phyloP scores from a whole-genome alignment of 257 asterid species.

The Handroanthus guayacan region DNA sequence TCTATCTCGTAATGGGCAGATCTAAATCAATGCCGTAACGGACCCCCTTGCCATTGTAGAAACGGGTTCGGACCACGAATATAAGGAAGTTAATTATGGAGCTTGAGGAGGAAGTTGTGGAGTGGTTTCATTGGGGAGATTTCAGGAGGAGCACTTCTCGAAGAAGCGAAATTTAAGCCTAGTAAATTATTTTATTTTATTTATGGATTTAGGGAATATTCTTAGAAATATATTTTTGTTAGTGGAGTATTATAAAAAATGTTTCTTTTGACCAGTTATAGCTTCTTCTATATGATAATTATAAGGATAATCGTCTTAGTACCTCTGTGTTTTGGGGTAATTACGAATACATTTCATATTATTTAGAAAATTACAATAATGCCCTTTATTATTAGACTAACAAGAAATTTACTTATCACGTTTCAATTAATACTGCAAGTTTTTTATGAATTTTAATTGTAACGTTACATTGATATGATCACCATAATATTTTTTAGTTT shows the following conservation, averaged over 20 bases:
- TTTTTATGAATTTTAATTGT: no score
- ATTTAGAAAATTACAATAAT: no score
- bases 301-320: no score
- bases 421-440: no score
- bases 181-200: background rate
- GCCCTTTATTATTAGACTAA: no score
- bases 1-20: slow-evolving; percentile 20
- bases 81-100: slow-evolving; percentile 54
- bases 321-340: no score
- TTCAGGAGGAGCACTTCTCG: slow-evolving; percentile 88
- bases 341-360: no score
- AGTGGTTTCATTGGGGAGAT: slow-evolving; percentile 63
- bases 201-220: no score
- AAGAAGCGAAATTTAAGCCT: slow-evolving; percentile 35
- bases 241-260: background rate
- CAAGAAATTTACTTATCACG: no score
- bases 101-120: slow-evolving; percentile 83
- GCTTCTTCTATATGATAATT: background rate
- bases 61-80: slow-evolving; percentile 39
- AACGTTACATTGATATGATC: background rate
- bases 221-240: background rate
- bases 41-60: slow-evolving; percentile 34
- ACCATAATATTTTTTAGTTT: background rate
- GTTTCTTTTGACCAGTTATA: background rate
- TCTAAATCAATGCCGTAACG: slow-evolving; percentile 47